phyloP scores from a whole-genome alignment of 257 asterid genomes.

The Fraxinus americana region DNA sequence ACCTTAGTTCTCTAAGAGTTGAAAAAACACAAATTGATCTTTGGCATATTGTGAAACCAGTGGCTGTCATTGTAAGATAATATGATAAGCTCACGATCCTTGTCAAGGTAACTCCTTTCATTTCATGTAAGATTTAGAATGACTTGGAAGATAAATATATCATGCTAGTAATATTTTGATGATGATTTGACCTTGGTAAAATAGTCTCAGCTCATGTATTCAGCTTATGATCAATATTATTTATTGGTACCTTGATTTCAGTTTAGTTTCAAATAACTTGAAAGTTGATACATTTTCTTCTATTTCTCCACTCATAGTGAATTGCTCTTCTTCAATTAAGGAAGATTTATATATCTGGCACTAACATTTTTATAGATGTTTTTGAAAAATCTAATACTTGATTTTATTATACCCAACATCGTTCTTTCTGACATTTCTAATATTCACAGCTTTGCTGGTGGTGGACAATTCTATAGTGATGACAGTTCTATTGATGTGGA shows the following conservation, averaged over 20 bases:
- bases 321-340: not conserved
- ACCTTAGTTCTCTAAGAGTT: not conserved
- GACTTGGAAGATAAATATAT: not conserved
- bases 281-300: too few relatives aligned
- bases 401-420: too few relatives aligned
- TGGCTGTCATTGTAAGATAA: not conserved
- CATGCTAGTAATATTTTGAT: not conserved
- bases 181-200: not conserved
- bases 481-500: constrained; percentile 35
- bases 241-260: too few relatives aligned
- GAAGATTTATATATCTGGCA: not conserved
- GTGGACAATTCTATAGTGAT: constrained; percentile 27
- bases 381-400: too few relatives aligned
- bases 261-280: too few relatives aligned
- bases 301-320: too few relatives aligned
- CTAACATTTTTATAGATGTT: too few relatives aligned
- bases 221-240: too few relatives aligned
- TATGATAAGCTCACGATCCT: not conserved
- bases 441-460: constrained; percentile 42
- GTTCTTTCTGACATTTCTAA: too few relatives aligned
- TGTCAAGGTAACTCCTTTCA: not conserved
- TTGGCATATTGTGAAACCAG: not conserved
- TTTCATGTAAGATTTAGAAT: not conserved
- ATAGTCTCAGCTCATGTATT: not conserved
- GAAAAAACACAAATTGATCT: not conserved